phyloP scores from a whole-genome alignment of 192 early-diverging fungal genomes.

The Backusella macrospora region DNA sequence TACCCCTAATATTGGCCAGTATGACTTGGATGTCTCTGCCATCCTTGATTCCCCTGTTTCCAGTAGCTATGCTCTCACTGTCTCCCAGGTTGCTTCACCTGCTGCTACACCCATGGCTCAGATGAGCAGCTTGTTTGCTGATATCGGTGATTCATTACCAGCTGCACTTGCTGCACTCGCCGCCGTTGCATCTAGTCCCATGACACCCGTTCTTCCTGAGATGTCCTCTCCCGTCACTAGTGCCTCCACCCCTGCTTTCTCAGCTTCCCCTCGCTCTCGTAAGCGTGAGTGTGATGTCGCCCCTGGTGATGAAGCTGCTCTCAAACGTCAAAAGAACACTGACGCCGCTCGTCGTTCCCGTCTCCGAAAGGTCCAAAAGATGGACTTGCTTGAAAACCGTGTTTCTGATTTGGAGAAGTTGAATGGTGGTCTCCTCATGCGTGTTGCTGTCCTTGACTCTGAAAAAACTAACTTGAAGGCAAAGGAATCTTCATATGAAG shows the following conservation, averaged over 20 bases:
- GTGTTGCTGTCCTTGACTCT: constrained; percentile 54
- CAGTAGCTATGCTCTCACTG: background rate
- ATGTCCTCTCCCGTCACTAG: constrained; percentile 4
- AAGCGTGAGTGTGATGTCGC: constrained; percentile 22
- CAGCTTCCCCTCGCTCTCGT: background rate
- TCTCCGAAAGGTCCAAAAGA: constrained; percentile 79
- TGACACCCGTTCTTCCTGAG: background rate
- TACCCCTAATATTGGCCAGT: background rate
- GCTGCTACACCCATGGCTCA: background rate
- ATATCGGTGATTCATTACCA: constrained; percentile 19
- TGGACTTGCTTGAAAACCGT: constrained; percentile 81
- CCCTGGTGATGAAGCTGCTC: constrained; percentile 49
- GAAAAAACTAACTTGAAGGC: constrained; percentile 49
- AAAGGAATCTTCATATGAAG: constrained; percentile 50
- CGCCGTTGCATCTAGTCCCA: background rate
- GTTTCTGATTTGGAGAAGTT: constrained; percentile 80
- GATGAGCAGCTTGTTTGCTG: constrained; percentile 16
- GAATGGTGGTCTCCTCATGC: constrained; percentile 58
- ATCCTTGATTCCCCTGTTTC: constrained; percentile 30
- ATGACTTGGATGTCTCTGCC: constrained; percentile 33
- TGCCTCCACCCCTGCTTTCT: constrained; percentile 20
- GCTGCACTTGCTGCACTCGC: constrained; percentile 26
- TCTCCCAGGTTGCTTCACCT: background rate
- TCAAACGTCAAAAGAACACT: constrained; percentile 80
- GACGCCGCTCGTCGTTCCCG: constrained; percentile 94